These are phyloP conservation scores for Gaultheria prostrata DNA, from an alignment of 148 eudicot species.

Conservation along the genomic window DNA sequence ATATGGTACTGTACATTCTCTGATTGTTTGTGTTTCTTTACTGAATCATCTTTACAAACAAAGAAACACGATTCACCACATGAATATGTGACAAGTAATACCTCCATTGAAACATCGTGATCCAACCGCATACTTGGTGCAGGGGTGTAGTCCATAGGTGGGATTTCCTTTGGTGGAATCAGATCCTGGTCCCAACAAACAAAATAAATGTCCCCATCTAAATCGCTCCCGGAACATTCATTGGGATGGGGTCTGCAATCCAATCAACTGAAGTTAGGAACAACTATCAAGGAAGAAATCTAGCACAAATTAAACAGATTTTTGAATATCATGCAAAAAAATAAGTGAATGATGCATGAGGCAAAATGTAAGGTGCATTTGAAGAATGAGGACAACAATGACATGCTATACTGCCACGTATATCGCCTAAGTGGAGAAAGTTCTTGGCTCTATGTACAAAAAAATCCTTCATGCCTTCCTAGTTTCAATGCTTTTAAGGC, in stretches of 20 bases:
- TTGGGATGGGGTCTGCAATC: slow-evolving; percentile 82
- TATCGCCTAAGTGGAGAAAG: not conserved
- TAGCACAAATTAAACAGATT: not conserved
- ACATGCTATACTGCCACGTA: not conserved
- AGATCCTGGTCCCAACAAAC: slow-evolving; percentile 86
- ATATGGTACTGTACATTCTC: not conserved
- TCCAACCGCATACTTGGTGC: slow-evolving; percentile 45
- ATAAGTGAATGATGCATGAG: not conserved
- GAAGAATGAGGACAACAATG: not conserved
- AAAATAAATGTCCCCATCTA: slow-evolving; percentile 93
- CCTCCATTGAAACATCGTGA: slow-evolving; percentile 75
- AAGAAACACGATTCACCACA: not conserved
- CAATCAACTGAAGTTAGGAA: not conserved
- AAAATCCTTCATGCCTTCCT: not conserved
- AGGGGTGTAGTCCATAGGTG: slow-evolving; percentile 76
- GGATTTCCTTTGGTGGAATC: slow-evolving; percentile 51
- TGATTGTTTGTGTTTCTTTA: too few relatives aligned
- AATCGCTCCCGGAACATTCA: slow-evolving; percentile 98
- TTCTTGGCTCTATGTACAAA: not conserved
- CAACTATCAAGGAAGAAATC: not conserved
- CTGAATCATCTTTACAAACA: not conserved
- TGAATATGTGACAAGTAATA: slow-evolving; percentile 8
- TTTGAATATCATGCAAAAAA: not conserved
- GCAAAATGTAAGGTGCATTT: not conserved
- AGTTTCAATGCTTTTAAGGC: not conserved